Evolutionary conservation across 345 rosid species (phyloP).

Genomic region (Jatropha curcas): DNA sequence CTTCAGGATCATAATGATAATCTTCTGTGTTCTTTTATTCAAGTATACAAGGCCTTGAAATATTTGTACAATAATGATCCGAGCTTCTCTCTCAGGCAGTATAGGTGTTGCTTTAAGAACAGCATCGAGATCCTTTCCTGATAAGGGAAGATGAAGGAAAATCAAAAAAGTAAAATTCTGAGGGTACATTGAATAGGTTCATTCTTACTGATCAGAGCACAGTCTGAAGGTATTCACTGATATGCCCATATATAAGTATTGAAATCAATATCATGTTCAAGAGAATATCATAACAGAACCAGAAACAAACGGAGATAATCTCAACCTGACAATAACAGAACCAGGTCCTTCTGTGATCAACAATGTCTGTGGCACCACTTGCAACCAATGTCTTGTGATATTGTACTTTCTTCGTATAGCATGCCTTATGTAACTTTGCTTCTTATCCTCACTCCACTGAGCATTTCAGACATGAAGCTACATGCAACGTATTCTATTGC

Average conservation of each 20-base stretch:
- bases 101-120: slow-evolving; percentile 93
- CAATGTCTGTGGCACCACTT: too few species aligned
- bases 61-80: slow-evolving; percentile 87
- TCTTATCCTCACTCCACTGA: slow-evolving; percentile 99
- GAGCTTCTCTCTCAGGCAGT: slow-evolving; percentile 95
- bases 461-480: slow-evolving; percentile 96
- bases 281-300: slow-evolving; percentile 63
- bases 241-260: neutral
- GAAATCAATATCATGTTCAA: slow-evolving; percentile 10
- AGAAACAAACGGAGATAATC: too few species aligned
- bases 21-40: slow-evolving; percentile 81
- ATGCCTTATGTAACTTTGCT: slow-evolving; percentile 95
- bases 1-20: slow-evolving; percentile 98
- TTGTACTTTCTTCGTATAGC: slow-evolving; percentile 95
- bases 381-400: slow-evolving; percentile 98
- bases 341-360: too few species aligned
- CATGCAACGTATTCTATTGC: slow-evolving; percentile 96
- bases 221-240: slow-evolving; percentile 2
- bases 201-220: slow-evolving; percentile 1
- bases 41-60: slow-evolving; percentile 95
- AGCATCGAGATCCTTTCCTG: slow-evolving; percentile 99
- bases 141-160: slow-evolving; percentile 2
- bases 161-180: slow-evolving; percentile 14
- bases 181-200: slow-evolving; percentile 9
- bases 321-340: too few species aligned